Evolutionary conservation across 2,329 filamentous ascomycete genomes (phyloP).

Genomic region (Fonsecaea nubica): DNA sequence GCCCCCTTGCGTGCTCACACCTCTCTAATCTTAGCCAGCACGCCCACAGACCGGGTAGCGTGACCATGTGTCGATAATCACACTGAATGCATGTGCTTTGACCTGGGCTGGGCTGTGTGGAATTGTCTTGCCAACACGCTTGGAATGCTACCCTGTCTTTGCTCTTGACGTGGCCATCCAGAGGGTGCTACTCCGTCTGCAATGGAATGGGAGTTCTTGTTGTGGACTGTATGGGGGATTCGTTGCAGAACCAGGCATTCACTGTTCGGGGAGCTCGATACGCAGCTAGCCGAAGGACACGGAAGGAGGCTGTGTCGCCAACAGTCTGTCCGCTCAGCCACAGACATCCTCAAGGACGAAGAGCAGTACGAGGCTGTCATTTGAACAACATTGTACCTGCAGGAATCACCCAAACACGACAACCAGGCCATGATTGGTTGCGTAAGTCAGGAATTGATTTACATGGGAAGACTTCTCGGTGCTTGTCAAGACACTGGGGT

Average conservation of each 20-base stretch:
- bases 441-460: background rate
- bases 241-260: background rate
- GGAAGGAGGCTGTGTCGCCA: background rate
- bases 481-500: background rate
- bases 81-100: slow-evolving; percentile 58
- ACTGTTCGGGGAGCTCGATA: background rate
- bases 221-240: slow-evolving; percentile 45
- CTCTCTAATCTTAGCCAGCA: background rate
- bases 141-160: slow-evolving; percentile 49
- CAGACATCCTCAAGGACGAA: background rate
- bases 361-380: background rate
- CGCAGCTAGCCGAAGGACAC: background rate
- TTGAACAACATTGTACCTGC: background rate
- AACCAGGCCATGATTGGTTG: too few species aligned
- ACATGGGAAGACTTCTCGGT: background rate
- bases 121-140: slow-evolving; percentile 53
- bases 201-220: slow-evolving; percentile 50
- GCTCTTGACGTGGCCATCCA: slow-evolving; percentile 47
- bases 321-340: background rate
- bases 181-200: slow-evolving; percentile 48
- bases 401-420: background rate
- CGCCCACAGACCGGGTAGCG: background rate
- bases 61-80: slow-evolving; percentile 44
- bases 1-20: background rate
- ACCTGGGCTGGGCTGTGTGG: slow-evolving; percentile 57